Conservation (phyloP, 805 yeast genomes). For the Scheffersomyces spartinae region DNA sequence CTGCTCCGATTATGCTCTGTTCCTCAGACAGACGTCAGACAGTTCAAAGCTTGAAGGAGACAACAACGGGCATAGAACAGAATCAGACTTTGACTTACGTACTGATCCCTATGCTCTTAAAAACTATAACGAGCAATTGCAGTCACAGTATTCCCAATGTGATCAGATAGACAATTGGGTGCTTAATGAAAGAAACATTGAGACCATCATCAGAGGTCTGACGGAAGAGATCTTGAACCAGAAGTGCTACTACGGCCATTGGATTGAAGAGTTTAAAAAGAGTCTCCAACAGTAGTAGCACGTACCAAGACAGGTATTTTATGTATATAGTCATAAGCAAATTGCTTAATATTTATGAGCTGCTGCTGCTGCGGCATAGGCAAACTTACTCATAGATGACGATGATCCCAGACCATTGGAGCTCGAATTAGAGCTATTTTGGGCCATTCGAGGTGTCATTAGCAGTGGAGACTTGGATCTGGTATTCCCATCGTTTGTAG, state of each 20-base stretch:
- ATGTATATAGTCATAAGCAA: constrained; percentile 1
- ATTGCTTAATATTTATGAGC: constrained; percentile 15
- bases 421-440: not conserved
- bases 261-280: constrained; percentile 17
- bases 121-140: constrained; percentile 10
- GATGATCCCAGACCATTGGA: constrained; percentile 1
- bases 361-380: constrained; percentile 37
- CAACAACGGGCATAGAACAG: not conserved
- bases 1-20: constrained; percentile 17
- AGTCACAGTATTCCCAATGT: constrained; percentile 13
- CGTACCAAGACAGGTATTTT: not conserved
- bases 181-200: constrained; percentile 21
- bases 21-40: constrained; percentile 12
- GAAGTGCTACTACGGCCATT: constrained; percentile 25
- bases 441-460: not conserved
- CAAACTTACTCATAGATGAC: constrained; percentile 19
- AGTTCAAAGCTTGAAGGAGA: not conserved
- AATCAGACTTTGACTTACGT: constrained; percentile 18
- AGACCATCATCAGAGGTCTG: constrained; percentile 20
- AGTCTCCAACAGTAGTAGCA: not conserved
- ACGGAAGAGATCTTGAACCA: constrained; percentile 21
- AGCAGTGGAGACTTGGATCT: constrained; percentile 1
- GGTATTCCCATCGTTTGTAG: not conserved
- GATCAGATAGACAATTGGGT: constrained; percentile 26
- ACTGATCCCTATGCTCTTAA: constrained; percentile 28